These are phyloP conservation scores for Physaria fendleri DNA, from an alignment of 345 rosid genomes.

Conservation along the genomic window DNA sequence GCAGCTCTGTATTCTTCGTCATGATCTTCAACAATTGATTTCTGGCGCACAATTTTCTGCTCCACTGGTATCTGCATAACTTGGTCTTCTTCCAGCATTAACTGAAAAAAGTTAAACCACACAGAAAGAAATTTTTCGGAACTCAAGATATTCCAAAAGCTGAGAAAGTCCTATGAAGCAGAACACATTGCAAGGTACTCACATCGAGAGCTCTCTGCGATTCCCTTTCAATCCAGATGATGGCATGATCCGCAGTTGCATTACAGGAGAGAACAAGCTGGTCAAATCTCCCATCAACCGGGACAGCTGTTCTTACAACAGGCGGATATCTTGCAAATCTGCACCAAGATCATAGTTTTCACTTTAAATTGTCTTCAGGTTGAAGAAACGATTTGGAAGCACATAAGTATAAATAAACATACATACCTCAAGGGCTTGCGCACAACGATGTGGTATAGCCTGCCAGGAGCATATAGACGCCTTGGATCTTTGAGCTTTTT, in stretches of 20 bases:
- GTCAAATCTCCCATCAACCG: constrained; percentile 96
- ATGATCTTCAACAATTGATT: constrained; percentile 65
- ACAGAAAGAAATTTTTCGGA: not conserved
- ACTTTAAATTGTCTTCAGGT: not conserved
- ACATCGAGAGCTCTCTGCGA: constrained; percentile 80
- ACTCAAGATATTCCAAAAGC: not conserved
- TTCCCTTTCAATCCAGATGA: constrained; percentile 86
- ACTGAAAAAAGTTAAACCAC: constrained; percentile 30
- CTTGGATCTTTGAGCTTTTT: constrained; percentile 76
- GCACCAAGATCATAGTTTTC: constrained; percentile 19
- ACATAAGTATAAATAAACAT: not conserved
- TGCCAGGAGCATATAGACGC: constrained; percentile 89
- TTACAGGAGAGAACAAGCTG: constrained; percentile 84
- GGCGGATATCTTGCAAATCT: constrained; percentile 91
- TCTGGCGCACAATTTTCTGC: constrained; percentile 76
- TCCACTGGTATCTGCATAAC: constrained; percentile 62
- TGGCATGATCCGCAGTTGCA: constrained; percentile 79
- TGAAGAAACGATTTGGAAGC: not conserved
- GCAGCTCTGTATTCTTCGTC: constrained; percentile 80
- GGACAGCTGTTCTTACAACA: constrained; percentile 92
- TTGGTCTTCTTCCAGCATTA: constrained; percentile 71
- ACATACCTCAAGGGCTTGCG: constrained; percentile 75
- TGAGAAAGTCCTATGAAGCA: not conserved
- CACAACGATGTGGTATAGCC: constrained; percentile 85
- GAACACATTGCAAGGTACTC: constrained; percentile 27